These are phyloP conservation scores for Scorias spongiosa DNA, from an alignment of 2,329 filamentous ascomycete genomes.

Conservation along the genomic window DNA sequence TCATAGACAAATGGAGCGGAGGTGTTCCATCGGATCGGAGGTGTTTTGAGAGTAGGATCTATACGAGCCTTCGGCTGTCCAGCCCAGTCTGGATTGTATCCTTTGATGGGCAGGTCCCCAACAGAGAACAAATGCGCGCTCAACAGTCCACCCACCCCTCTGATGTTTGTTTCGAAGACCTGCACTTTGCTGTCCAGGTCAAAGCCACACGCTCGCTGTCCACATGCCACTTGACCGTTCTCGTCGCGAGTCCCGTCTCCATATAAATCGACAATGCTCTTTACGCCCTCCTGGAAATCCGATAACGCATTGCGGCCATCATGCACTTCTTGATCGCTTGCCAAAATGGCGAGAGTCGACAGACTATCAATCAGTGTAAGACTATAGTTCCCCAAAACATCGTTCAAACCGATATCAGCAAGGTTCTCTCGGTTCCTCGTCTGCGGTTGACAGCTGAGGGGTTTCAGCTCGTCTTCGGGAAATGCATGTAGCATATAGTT, in stretches of 20 bases:
- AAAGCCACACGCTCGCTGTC: slow-evolving; percentile 63
- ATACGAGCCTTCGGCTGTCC: slow-evolving; percentile 18
- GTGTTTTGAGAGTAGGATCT: slow-evolving; percentile 1
- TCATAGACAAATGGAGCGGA: slow-evolving; percentile 57
- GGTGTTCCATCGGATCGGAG: slow-evolving; percentile 24
- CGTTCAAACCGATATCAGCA: slow-evolving; percentile 73
- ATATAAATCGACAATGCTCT: slow-evolving; percentile 63
- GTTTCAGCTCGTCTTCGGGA: slow-evolving; percentile 87
- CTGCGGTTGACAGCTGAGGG: slow-evolving; percentile 68
- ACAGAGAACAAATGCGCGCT: slow-evolving; percentile 89
- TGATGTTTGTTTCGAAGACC: slow-evolving; percentile 94
- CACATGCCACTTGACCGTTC: slow-evolving; percentile 38
- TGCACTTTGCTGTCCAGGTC: slow-evolving; percentile 96
- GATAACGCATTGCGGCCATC: slow-evolving; percentile 37
- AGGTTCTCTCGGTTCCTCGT: slow-evolving; percentile 71
- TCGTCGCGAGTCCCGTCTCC: slow-evolving; percentile 64
- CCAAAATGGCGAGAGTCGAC: slow-evolving; percentile 83
- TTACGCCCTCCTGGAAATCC: slow-evolving; percentile 65
- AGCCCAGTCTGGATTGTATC: slow-evolving; percentile 44
- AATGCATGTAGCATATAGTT: slow-evolving; percentile 92
- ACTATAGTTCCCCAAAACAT: slow-evolving; percentile 93
- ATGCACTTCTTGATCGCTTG: slow-evolving; percentile 47
- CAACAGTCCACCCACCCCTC: slow-evolving; percentile 76
- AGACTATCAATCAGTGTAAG: slow-evolving; percentile 89
- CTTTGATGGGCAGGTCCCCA: slow-evolving; percentile 73